Conservation (phyloP, 2,329 filamentous ascomycete species). For the Meredithiella fracta region DNA sequence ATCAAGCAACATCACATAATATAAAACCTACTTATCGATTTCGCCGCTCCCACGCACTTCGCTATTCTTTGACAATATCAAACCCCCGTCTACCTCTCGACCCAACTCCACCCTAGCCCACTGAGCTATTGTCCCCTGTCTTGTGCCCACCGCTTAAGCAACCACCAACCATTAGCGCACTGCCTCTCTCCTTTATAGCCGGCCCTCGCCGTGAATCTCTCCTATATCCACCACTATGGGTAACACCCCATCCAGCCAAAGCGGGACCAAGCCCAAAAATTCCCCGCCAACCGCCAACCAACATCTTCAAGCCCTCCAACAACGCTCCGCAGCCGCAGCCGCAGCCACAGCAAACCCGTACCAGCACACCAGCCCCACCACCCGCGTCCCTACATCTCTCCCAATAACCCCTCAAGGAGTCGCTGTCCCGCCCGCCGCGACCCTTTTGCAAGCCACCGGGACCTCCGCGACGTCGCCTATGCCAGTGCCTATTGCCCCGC, state of each 20-base stretch:
- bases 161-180: neutral
- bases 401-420: conserved; percentile 38
- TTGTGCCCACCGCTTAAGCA: neutral
- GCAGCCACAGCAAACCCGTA: neutral
- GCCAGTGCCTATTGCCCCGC: conserved; percentile 15
- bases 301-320: conserved; percentile 13
- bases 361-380: conserved; percentile 7
- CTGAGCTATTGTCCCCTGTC: neutral
- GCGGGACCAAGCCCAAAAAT: conserved; percentile 7
- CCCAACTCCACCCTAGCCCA: neutral
- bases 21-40: too few relatives aligned
- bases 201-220: neutral
- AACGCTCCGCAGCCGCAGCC: conserved; percentile 12
- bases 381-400: conserved; percentile 22
- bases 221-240: conserved; percentile 2
- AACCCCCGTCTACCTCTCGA: neutral
- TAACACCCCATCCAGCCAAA: conserved; percentile 4
- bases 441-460: conserved; percentile 43
- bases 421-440: conserved; percentile 41
- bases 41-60: neutral
- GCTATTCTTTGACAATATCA: neutral
- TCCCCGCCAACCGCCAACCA: conserved; percentile 16
- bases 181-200: neutral
- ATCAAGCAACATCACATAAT: too few relatives aligned
- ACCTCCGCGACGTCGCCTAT: conserved; percentile 30